phyloP scores from a whole-genome alignment of 306 rosid species.

The Leucaena leucocephala region DNA sequence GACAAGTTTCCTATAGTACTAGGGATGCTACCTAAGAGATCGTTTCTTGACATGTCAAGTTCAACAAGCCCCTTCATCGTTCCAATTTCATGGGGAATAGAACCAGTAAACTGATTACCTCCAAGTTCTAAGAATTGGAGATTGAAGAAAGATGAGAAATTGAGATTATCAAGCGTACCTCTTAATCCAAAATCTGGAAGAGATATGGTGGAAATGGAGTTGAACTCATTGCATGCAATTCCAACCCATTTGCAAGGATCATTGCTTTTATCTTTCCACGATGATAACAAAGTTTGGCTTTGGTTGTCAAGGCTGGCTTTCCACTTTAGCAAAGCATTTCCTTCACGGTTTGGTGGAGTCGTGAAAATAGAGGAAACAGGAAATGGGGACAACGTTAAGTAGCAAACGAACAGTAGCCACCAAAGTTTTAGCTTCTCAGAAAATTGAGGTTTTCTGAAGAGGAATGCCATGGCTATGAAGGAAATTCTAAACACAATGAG shows the following conservation, averaged over 20 bases:
- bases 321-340: neutral
- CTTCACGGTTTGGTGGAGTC: too few species aligned
- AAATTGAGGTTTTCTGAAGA: too few species aligned
- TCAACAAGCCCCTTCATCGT: neutral
- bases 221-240: conserved; percentile 17
- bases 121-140: neutral
- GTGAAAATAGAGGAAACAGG: too few species aligned
- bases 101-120: neutral
- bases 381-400: too few species aligned
- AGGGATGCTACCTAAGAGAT: neutral
- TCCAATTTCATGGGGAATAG: neutral
- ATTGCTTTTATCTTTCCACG: neutral
- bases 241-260: conserved; percentile 22
- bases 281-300: conserved; percentile 31
- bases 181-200: neutral
- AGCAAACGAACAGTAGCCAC: too few species aligned
- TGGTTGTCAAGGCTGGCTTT: conserved; percentile 1
- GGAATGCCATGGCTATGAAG: too few species aligned
- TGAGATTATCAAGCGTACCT: neutral
- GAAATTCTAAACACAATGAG: too few species aligned
- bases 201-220: neutral
- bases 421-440: too few species aligned
- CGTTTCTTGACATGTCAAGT: neutral
- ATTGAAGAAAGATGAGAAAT: neutral
- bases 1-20: neutral